Conservation (phyloP, 2,329 filamentous ascomycete genomes). For the Dactylellina parvicollis region DNA sequence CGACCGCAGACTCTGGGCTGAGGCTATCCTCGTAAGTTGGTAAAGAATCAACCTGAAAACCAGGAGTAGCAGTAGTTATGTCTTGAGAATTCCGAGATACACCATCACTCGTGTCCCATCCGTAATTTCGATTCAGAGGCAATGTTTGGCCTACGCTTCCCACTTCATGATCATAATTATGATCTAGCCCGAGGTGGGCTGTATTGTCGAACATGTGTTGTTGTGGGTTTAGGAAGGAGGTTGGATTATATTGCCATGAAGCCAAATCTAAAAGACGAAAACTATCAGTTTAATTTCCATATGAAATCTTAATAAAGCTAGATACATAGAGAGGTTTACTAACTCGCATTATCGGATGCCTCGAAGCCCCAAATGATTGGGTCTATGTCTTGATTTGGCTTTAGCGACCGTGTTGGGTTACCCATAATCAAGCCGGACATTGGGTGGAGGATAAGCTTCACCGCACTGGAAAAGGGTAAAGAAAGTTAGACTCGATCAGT, state of each 20-base stretch:
- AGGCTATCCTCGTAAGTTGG: background rate
- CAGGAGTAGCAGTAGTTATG: background rate
- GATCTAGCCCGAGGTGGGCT: too few species aligned
- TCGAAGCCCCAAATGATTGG: conserved; percentile 20
- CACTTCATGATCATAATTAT: too few species aligned
- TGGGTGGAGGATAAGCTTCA: background rate
- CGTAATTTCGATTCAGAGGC: background rate
- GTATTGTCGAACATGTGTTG: background rate
- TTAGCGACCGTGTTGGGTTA: conserved; percentile 27
- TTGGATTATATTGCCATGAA: conserved; percentile 14
- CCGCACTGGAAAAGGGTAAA: background rate
- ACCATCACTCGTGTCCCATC: background rate
- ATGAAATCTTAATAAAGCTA: too few species aligned
- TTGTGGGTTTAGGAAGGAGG: conserved; percentile 1
- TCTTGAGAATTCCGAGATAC: conserved; percentile 2
- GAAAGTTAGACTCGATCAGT: too few species aligned
- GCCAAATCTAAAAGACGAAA: background rate
- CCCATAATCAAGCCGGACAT: conserved; percentile 20
- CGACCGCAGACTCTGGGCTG: conserved; percentile 2
- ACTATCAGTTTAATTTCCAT: too few species aligned
- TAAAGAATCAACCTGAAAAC: background rate
- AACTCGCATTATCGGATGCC: conserved; percentile 3
- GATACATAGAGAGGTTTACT: conserved; percentile 1
- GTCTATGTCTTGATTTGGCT: conserved; percentile 4
- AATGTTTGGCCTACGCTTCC: background rate